These are phyloP conservation scores for Cercospora sesami DNA, from an alignment of 2,329 filamentous ascomycete species.

Conservation along the genomic window DNA sequence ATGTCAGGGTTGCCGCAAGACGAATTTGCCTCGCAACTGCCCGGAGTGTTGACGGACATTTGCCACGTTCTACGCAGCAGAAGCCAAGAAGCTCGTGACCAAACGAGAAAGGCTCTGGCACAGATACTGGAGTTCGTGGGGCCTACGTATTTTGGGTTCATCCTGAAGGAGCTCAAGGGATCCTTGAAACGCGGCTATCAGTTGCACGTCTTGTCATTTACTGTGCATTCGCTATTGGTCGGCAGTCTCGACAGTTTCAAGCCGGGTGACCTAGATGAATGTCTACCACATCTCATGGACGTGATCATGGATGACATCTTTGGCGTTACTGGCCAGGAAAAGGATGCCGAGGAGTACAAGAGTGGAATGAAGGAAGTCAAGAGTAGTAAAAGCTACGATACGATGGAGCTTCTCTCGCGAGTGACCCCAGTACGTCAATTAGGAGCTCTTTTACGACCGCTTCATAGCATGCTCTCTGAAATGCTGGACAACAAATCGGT, in stretches of 20 bases:
- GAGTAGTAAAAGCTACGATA: constrained; percentile 96
- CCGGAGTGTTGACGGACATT: constrained; percentile 84
- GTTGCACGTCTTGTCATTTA: constrained; percentile 91
- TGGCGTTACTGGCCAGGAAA: constrained; percentile 86
- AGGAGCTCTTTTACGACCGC: constrained; percentile 72
- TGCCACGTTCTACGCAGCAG: constrained; percentile 90
- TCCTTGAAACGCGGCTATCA: constrained; percentile 86
- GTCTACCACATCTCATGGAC: constrained; percentile 71
- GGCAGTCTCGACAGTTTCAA: constrained; percentile 62
- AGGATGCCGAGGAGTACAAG: constrained; percentile 92
- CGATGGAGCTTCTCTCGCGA: constrained; percentile 87
- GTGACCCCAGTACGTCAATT: constrained; percentile 74
- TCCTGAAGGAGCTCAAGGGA: constrained; percentile 85
- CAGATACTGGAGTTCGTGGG: constrained; percentile 82
- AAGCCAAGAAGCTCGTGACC: constrained; percentile 82
- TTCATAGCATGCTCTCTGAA: constrained; percentile 76
- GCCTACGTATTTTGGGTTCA: constrained; percentile 80
- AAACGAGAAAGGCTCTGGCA: constrained; percentile 82
- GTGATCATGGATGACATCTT: constrained; percentile 98
- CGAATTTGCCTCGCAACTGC: constrained; percentile 71
- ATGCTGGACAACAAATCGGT: constrained; percentile 80
- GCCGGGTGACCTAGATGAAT: constrained; percentile 87
- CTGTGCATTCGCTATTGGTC: constrained; percentile 86
- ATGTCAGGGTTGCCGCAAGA: constrained; percentile 74
- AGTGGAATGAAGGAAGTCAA: constrained; percentile 98